Percentiles rank a stretch among this genome's conserved stretches.
phyloP scores from a whole-genome alignment of 2,329 filamentous ascomycete genomes.

The Alternaria brassicicola region DNA sequence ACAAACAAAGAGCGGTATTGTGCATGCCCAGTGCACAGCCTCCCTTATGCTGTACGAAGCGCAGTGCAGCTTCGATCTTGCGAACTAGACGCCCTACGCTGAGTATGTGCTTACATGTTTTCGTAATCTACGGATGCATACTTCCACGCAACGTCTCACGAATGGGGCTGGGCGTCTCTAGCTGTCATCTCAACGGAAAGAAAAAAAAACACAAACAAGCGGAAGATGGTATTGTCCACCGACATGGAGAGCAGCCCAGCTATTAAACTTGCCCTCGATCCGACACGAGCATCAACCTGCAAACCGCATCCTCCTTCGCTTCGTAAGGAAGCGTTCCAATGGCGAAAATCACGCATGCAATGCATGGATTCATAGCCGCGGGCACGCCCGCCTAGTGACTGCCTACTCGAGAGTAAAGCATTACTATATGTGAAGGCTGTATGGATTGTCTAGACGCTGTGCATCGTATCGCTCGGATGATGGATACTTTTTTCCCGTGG shows the following conservation, averaged over 20 bases:
- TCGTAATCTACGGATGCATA: not conserved
- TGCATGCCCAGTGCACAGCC: slow-evolving; percentile 24
- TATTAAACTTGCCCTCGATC: not conserved
- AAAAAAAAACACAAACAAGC: not conserved
- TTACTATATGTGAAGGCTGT: not conserved
- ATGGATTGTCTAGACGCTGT: not conserved
- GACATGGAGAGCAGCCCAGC: not conserved
- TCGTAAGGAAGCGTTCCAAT: slow-evolving; percentile 29
- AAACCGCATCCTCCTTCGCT: slow-evolving; percentile 3
- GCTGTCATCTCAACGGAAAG: not conserved
- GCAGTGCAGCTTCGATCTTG: not conserved
- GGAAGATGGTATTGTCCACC: not conserved
- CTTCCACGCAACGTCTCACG: not conserved
- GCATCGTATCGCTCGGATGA: not conserved
- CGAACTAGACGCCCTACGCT: slow-evolving; percentile 14
- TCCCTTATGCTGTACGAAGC: slow-evolving; percentile 7
- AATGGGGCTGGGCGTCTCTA: slow-evolving; percentile 2
- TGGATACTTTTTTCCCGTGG: not conserved
- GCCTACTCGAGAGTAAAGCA: not conserved
- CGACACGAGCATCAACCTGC: slow-evolving; percentile 5
- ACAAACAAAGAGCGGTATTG: slow-evolving; percentile 5
- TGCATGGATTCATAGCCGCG: slow-evolving; percentile 11
- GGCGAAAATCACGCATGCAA: slow-evolving; percentile 43
- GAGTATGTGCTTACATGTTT: not conserved
- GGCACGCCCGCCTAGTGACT: slow-evolving; percentile 8